Conservation (phyloP, 805 yeast species). For the Jamesozyma spencerorum region DNA sequence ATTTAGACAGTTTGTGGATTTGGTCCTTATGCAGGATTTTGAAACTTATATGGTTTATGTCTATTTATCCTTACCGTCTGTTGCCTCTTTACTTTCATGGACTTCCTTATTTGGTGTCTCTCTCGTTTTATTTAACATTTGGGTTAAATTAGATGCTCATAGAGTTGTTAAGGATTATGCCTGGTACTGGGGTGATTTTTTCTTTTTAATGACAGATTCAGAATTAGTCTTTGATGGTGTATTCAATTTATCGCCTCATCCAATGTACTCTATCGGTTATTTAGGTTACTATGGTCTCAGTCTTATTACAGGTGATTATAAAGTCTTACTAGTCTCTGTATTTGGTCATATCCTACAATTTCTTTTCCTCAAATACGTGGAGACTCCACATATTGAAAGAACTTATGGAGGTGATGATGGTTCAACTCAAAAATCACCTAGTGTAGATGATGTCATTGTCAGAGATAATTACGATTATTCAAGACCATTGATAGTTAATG, state of each 20-base stretch:
- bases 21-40: slow-evolving; percentile 78
- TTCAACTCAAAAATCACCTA: too few relatives aligned
- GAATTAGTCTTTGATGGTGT: slow-evolving; percentile 81
- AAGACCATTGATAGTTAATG: slow-evolving; percentile 47
- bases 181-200: slow-evolving; percentile 94
- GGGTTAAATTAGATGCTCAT: slow-evolving; percentile 85
- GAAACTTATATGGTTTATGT: slow-evolving; percentile 64
- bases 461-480: slow-evolving; percentile 36
- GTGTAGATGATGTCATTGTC: slow-evolving; percentile 29
- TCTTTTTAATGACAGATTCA: slow-evolving; percentile 60
- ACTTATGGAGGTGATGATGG: slow-evolving; percentile 47
- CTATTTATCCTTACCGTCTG: slow-evolving; percentile 32
- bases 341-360: slow-evolving; percentile 73
- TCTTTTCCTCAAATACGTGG: slow-evolving; percentile 63
- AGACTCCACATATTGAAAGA: slow-evolving; percentile 79
- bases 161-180: slow-evolving; percentile 83
- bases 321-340: slow-evolving; percentile 58
- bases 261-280: slow-evolving; percentile 86
- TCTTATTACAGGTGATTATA: slow-evolving; percentile 62
- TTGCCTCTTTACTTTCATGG: slow-evolving; percentile 41
- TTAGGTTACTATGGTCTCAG: slow-evolving; percentile 83
- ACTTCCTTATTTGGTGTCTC: slow-evolving; percentile 51
- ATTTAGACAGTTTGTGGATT: slow-evolving; percentile 70
- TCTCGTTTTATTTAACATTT: slow-evolving; percentile 61
- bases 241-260: slow-evolving; percentile 83